Base-by-base conservation (phyloP, 2,329 filamentous ascomycete species). In the Fusarium succisae region DNA sequence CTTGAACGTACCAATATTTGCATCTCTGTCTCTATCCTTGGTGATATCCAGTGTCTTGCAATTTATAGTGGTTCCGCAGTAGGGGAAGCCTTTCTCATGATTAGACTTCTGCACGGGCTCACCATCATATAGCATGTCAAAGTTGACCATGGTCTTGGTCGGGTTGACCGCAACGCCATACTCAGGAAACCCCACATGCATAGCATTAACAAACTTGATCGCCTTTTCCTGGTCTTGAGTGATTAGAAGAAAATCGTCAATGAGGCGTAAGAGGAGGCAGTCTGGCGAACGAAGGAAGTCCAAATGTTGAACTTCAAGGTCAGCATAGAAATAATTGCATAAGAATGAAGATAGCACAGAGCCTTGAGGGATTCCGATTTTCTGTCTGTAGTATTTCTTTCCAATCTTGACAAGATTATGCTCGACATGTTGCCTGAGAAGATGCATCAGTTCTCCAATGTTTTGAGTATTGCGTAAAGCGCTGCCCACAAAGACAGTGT, bases 261-360 rank as follows among this genome's bases (percentile, higher is more conserved):
- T 94, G 15, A 98, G 87, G 22, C 96, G 89, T 59, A 98, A 82
- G 13, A 99, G 85, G 6, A 98, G 82, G 55, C 89, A 92, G 39
- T 92, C 85, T 17, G 79, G 65, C 1, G 69, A 70, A 15, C 83
- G 78, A 22, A 96, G 82, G 79, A 98, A 98, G 1, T 79, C 80
- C 6, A 98, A 85, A 20, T 92, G 85, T 32, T 91, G 86, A 12
- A 83, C 83, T 81, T 99, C 96, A 4, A 98, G 88, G 71, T 96
- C 91, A 11, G 94, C 95, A 80, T 99, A 99, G 82, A 98, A 98
- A 83, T 97, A 96, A 82, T 95, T 98, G 86, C 96, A 98, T 10
- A 99, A 86, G 45, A 95, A 86, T 48, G 92, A 93, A 1, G 95
- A 98, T 10, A 99, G 81, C 3, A 98, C 89, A 0, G 95, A 98